Evolutionary conservation across 2,329 filamentous ascomycete species (phyloP).

Genomic region (Xylariaceae sp.): DNA sequence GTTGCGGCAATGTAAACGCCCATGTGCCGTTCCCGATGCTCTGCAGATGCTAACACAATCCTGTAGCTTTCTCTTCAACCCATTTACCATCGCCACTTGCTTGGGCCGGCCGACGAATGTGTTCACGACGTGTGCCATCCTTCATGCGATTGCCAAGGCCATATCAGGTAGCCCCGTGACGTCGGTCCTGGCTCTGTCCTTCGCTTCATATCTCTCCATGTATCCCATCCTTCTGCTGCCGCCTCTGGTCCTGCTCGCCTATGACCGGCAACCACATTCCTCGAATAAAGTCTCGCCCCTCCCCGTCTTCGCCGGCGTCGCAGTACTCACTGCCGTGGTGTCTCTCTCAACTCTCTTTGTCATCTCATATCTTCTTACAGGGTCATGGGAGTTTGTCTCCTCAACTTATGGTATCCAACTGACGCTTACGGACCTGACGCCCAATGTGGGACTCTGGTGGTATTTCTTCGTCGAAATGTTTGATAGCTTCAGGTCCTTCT

Average conservation of each 20-base stretch:
- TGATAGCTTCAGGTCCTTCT: slow-evolving; percentile 94
- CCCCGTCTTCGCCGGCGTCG: slow-evolving; percentile 48
- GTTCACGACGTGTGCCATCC: slow-evolving; percentile 82
- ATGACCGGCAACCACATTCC: slow-evolving; percentile 56
- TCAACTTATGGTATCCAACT: slow-evolving; percentile 93
- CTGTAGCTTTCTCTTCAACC: slow-evolving; percentile 81
- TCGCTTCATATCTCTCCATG: slow-evolving; percentile 86
- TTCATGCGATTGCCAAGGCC: slow-evolving; percentile 77
- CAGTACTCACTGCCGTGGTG: slow-evolving; percentile 46
- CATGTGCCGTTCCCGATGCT: slow-evolving; percentile 1
- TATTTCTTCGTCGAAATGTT: slow-evolving; percentile 99
- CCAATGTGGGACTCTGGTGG: slow-evolving; percentile 97
- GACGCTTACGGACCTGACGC: slow-evolving; percentile 83
- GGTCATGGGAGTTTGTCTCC: slow-evolving; percentile 80
- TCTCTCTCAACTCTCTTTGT: slow-evolving; percentile 59
- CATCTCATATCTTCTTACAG: slow-evolving; percentile 68
- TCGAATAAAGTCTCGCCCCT: slow-evolving; percentile 32
- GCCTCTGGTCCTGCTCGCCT: slow-evolving; percentile 74
- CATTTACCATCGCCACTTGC: slow-evolving; percentile 87
- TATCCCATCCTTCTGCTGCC: slow-evolving; percentile 85
- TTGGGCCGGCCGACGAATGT: slow-evolving; percentile 83
- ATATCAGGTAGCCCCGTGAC: slow-evolving; percentile 66
- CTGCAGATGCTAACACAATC: slow-evolving; percentile 2
- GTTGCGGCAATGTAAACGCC: slow-evolving; percentile 69
- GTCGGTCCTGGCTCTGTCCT: slow-evolving; percentile 76